Base-by-base conservation (phyloP, 495 filamentous ascomycete species). In the Entonaema liquescens region DNA sequence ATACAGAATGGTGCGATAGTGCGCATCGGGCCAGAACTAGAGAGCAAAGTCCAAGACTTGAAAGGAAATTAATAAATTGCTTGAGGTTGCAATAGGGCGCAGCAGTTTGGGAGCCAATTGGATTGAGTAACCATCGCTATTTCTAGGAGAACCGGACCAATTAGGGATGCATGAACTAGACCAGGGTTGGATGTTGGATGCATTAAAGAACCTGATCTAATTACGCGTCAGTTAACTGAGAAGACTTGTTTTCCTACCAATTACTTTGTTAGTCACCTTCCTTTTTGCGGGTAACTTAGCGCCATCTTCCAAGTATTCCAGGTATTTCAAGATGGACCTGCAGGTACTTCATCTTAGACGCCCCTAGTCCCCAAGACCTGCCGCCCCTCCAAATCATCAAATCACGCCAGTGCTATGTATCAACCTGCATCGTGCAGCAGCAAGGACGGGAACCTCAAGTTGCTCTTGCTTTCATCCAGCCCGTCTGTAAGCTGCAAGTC, bases 131-230 rank as follows among this genome's bases (percentile, higher is more conserved):
- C 56, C 47, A 33, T 28, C 61, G 60, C 70, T 68, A 72, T 73
- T 65, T 65, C 65, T 62, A 66, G 66, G 70, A 62, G 42, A 66
- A 28, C 62, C 70, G 65, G 60, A 21, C 70, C 70, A 73, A 73
- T 73, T 8, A 52, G 19, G 4, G n/a, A 5, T 23, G 17, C 52
- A 65, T 69, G 44, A 66, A 69, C 42, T 3, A 56, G 60, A 40
- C 70, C 26, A 59, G 70, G 70, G 56, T 67, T 59, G 26, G 31
- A 67, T 38, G 56, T 67, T 59, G 26, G 31, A 67, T 38, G 69
- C 69, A 72, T 60, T 17, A 64, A 72, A 55, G 66, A 53, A 67
- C 54, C 31, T 67, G 69, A 73, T 65, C 65, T 68, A 65, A 62
- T 65, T 73, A 65, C 65, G 70, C 70, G 61, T 68, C 60, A 54